Evolutionary conservation across 148 eudicot genomes (phyloP), one percentile per base, ranked within the genome.

Genomic region (Polygonum maritimum): DNA sequence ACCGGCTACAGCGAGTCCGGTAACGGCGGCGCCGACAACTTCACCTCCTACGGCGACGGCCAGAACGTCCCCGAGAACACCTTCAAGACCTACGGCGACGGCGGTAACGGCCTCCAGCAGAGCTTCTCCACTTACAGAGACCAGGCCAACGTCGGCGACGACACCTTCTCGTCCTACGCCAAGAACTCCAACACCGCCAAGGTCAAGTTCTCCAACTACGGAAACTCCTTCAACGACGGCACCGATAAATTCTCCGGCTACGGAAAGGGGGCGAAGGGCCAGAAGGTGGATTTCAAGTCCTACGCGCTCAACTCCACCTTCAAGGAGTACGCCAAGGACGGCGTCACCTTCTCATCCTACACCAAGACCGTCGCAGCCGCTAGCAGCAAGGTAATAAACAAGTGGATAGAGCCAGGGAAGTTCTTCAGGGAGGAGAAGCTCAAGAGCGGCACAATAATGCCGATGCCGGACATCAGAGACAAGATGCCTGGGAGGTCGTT

Each of bases 401-500:
- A 69, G 55, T 85, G 90, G 94, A 77, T 85, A n/a, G 98, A 93
- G 77, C 91, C 89, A 0, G 98, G 98, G 3, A 93, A 87, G 74
- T 93, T 93, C 69, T 93, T 93, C 62, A 77, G 98, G 16, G 98
- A 93, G 77, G 65, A 39, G 9, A 85, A 85, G 88, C 48, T 94
- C 74, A 88, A 81, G 55, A 76, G 73, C 4, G 97, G 97, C 4
- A 84, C 76, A 10, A 76, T 87, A 10, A 91, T 91, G 90, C 89
- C 89, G 8, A 91, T 94, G 97, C 98, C 98, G 13, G 98, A 94
- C 71, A 88, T 94, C 15, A 80, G 69, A 6, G 98, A 94, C 60
- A 94, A 89, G 76, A 91, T 94, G 98, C 98, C 98, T 0, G 77
- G 76, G 63, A 87, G 98, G 85, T 89, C 98, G 75, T 94, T 94